These are phyloP conservation scores for Globisporangium parvum DNA, from an alignment of 352 stramenopile species.

Conservation along the genomic window DNA sequence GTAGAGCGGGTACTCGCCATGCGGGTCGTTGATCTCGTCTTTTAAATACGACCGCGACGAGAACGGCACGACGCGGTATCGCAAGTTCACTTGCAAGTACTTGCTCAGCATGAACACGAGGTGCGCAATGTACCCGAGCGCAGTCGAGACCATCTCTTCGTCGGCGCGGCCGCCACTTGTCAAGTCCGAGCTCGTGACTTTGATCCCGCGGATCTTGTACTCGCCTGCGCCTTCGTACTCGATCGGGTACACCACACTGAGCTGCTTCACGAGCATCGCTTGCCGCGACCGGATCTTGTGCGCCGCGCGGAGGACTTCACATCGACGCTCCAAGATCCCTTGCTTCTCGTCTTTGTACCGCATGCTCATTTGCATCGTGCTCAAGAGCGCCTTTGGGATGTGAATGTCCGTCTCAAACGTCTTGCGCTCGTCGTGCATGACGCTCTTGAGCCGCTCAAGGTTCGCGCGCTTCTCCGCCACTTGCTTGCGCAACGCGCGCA, in stretches of 20 bases:
- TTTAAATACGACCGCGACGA: conserved; percentile 78
- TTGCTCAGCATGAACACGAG: conserved; percentile 88
- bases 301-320: conserved; percentile 65
- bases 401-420: conserved; percentile 80
- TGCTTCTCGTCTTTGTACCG: conserved; percentile 81
- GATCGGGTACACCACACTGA: conserved; percentile 77
- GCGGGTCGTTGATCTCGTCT: conserved; percentile 81
- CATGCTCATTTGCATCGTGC: conserved; percentile 77
- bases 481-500: conserved; percentile 38
- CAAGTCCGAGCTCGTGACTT: conserved; percentile 67
- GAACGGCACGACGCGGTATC: conserved; percentile 75
- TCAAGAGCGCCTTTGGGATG: conserved; percentile 69
- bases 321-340: conserved; percentile 67
- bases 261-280: conserved; percentile 70
- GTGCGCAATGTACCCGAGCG: conserved; percentile 81
- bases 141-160: conserved; percentile 81
- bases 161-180: conserved; percentile 45
- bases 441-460: conserved; percentile 42
- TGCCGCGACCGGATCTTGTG: conserved; percentile 82
- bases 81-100: conserved; percentile 81
- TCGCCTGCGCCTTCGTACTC: conserved; percentile 76
- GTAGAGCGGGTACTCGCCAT: conserved; percentile 79
- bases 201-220: conserved; percentile 77
- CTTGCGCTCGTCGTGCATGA: conserved; percentile 70
- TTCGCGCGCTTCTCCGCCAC: conserved; percentile 53